Conservation (phyloP, 2,329 filamentous ascomycete species). For the Paecilomyces niveus region DNA sequence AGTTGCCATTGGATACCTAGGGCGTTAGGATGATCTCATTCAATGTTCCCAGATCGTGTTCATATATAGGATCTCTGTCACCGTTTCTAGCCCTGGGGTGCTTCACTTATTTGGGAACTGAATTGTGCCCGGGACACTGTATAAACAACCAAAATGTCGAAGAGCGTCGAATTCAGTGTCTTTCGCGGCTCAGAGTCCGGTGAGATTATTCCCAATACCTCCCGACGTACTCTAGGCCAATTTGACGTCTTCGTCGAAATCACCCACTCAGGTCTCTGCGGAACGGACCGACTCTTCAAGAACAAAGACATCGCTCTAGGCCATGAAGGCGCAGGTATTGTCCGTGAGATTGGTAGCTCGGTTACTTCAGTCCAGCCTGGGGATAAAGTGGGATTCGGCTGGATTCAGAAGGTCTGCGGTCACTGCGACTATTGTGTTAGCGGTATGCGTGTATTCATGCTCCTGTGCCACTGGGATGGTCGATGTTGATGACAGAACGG, state of each 20-base stretch:
- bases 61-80: neutral
- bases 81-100: neutral
- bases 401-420: constrained; percentile 25
- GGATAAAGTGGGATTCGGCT: constrained; percentile 31
- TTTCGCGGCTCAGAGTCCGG: constrained; percentile 13
- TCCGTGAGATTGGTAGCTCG: constrained; percentile 42
- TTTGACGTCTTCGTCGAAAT: constrained; percentile 13
- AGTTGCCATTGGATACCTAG: neutral
- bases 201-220: neutral
- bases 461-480: neutral
- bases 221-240: constrained; percentile 4
- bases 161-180: constrained; percentile 7
- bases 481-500: neutral
- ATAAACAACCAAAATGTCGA: neutral
- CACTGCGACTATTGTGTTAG: constrained; percentile 27
- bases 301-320: constrained; percentile 32
- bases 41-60: neutral
- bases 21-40: neutral
- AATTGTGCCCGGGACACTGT: neutral
- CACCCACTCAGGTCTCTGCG: constrained; percentile 17
- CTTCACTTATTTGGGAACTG: neutral
- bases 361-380: constrained; percentile 42
- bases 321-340: constrained; percentile 49
- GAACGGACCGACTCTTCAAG: constrained; percentile 15
- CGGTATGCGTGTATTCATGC: constrained; percentile 8